Percentiles rank a stretch among this genome's conserved stretches.
Evolutionary conservation across 768 basidiomycete genomes (phyloP).

Genomic region (Phylloporus rhodoxanthus): DNA sequence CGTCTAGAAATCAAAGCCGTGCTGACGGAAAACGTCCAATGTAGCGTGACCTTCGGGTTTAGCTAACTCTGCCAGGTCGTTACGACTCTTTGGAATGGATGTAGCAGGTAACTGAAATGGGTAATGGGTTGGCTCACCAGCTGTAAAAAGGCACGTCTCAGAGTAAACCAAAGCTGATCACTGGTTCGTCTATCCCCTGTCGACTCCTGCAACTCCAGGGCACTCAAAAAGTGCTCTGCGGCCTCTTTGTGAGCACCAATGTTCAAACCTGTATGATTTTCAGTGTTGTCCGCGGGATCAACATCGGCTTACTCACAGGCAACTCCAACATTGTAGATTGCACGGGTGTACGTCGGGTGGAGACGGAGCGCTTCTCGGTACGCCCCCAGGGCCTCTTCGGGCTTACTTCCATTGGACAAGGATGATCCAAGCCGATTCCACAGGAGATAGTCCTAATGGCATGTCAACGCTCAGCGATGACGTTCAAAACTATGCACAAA

Average conservation of each 20-base stretch:
- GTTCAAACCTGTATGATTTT: conserved; percentile 64
- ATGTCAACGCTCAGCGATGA: neutral
- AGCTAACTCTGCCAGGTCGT: conserved; percentile 75
- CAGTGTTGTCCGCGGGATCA: conserved; percentile 3
- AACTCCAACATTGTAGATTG: conserved; percentile 96
- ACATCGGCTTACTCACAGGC: conserved; percentile 63
- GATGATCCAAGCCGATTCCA: conserved; percentile 97
- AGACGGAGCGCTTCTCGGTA: conserved; percentile 87
- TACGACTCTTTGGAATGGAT: conserved; percentile 51
- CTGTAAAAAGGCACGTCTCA: conserved; percentile 70
- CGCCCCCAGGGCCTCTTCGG: conserved; percentile 87
- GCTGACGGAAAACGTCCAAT: conserved; percentile 67
- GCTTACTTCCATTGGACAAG: conserved; percentile 88
- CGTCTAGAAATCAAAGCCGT: conserved; percentile 84
- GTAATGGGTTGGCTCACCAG: conserved; percentile 48
- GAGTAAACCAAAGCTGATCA: conserved; percentile 84
- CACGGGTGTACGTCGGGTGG: conserved; percentile 93
- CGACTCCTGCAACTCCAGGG: conserved; percentile 70
- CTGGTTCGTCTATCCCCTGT: conserved; percentile 63
- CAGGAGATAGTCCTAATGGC: conserved; percentile 71
- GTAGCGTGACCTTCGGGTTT: conserved; percentile 54
- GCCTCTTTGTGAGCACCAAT: conserved; percentile 95
- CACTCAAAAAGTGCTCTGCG: conserved; percentile 90
- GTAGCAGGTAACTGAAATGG: neutral
- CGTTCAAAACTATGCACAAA: neutral